Evolutionary conservation across 306 rosid genomes (phyloP), one percentile per base, ranked within the genome.

Genomic region (Fagus crenata): DNA sequence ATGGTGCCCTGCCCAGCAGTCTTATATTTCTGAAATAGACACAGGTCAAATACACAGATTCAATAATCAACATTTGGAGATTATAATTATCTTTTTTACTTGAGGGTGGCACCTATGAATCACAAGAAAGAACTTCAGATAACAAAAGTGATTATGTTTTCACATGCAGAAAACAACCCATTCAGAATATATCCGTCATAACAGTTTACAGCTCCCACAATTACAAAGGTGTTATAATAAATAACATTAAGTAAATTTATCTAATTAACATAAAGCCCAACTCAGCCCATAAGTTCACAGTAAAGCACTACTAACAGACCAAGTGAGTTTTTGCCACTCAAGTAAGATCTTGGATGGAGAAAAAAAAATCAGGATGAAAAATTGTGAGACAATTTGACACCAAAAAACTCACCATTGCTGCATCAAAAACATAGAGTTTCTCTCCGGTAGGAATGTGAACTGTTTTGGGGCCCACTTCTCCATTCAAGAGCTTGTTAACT

Each of bases 391-490:
- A 39, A 58, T 41, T 74, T 69, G 51, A 69, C 49, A 64, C 65
- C 77, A 74, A 80, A 76, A 33, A 75, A 81, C 96, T 88, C 75
- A 94, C 97, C 78, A 42, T 65, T 77, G 98, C 96, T 31, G 96
- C 96, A 63, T 94, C 98, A 22, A 85, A 94, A 71, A 94, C 93
- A 58, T 8, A 84, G 22, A 92, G 93, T 58, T 88, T 90, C 84
- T 93, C 97, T 65, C 98, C 97, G 0, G 93, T 80, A 31, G 98
- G 98, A 84, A 93, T 71, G 71, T 91, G 96, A 83, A 93, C 75
- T 55, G 98, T 93, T 83, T 81, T 91, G 39, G 97, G 91, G 14
- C 98, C 97, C 49, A 90, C 97, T 86, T 92, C 97, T 41, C 97
- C 97, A 42, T 90, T 89, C 85, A 94, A 81, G 69, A 94, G 95